Percentiles rank a stretch among this genome's conserved stretches.
Conservation (phyloP, 2,329 filamentous ascomycete species). For the Pseudocercospora cruenta region DNA sequence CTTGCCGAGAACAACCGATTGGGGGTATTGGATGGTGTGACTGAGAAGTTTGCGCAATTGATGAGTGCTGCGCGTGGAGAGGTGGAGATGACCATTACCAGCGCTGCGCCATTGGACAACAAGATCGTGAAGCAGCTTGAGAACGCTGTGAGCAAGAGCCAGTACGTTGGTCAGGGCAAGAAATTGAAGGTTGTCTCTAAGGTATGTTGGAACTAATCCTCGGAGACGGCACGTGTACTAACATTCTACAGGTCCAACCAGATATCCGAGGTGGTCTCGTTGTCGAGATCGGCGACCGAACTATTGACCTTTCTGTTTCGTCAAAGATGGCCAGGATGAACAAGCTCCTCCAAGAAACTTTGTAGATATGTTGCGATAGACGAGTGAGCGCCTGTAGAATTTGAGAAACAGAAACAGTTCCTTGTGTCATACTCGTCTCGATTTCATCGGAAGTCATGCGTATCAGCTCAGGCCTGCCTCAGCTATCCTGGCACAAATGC, state of each 20-base stretch:
- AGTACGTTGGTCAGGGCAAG: conserved; percentile 87
- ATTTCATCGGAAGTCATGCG: neutral
- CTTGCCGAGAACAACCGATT: conserved; percentile 97
- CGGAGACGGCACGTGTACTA: conserved; percentile 27
- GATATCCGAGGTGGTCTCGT: conserved; percentile 92
- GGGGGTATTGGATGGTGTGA: conserved; percentile 76
- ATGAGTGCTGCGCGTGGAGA: conserved; percentile 90
- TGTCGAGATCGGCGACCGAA: conserved; percentile 96
- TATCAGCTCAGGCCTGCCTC: neutral
- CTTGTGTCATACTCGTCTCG: neutral
- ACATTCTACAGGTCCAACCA: conserved; percentile 72
- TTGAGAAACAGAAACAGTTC: conserved; percentile 19
- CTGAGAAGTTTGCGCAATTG: conserved; percentile 82
- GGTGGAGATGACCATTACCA: conserved; percentile 89
- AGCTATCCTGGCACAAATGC: neutral
- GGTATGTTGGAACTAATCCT: conserved; percentile 49
- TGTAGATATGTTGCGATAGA: conserved; percentile 69
- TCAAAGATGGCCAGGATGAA: conserved; percentile 97
- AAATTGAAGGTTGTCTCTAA: conserved; percentile 97
- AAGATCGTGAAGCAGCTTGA: conserved; percentile 86
- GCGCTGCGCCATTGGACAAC: conserved; percentile 85
- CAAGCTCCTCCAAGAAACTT: conserved; percentile 93
- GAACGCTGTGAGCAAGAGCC: conserved; percentile 82
- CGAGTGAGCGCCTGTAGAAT: conserved; percentile 23
- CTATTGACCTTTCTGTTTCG: conserved; percentile 95